Conservation (phyloP, 2,329 filamentous ascomycete species). For the Cryphonectria parasitica region DNA sequence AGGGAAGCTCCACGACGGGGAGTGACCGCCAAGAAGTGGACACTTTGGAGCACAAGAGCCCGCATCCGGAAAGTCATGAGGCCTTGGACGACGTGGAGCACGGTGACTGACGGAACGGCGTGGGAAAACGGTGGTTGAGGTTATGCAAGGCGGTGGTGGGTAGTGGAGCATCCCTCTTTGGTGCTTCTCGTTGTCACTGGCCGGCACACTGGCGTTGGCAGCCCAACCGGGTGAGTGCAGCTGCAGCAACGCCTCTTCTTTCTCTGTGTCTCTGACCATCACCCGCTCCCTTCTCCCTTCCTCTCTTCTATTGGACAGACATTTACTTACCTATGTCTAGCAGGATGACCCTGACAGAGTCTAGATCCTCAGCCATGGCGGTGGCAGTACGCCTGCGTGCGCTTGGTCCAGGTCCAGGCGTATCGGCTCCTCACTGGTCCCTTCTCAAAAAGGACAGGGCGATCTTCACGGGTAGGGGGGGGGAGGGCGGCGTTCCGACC, state of each 20-base stretch:
- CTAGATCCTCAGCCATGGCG: constrained; percentile 39
- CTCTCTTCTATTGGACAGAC: background rate
- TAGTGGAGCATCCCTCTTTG: background rate
- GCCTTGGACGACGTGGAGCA: constrained; percentile 3
- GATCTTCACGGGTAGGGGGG: background rate
- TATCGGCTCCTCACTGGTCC: background rate
- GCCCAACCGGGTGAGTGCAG: constrained; percentile 10
- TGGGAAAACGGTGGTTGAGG: constrained; percentile 9
- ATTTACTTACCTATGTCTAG: constrained; percentile 60
- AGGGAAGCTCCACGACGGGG: constrained; percentile 9
- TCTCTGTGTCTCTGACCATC: background rate
- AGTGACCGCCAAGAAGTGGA: too few species aligned
- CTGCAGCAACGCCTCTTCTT: background rate
- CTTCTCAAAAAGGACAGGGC: background rate
- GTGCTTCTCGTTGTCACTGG: constrained; percentile 4
- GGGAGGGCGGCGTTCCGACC: background rate
- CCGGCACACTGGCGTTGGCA: background rate
- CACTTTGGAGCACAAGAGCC: constrained; percentile 5
- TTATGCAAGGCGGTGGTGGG: constrained; percentile 15
- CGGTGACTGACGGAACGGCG: constrained; percentile 12
- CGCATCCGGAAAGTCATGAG: constrained; percentile 27
- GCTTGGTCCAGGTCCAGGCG: constrained; percentile 2
- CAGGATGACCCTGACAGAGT: constrained; percentile 51
- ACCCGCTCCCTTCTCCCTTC: background rate
- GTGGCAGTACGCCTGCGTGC: constrained; percentile 21